phyloP scores from a whole-genome alignment of 2,329 filamentous ascomycete species.

The Ascochyta koolunga region DNA sequence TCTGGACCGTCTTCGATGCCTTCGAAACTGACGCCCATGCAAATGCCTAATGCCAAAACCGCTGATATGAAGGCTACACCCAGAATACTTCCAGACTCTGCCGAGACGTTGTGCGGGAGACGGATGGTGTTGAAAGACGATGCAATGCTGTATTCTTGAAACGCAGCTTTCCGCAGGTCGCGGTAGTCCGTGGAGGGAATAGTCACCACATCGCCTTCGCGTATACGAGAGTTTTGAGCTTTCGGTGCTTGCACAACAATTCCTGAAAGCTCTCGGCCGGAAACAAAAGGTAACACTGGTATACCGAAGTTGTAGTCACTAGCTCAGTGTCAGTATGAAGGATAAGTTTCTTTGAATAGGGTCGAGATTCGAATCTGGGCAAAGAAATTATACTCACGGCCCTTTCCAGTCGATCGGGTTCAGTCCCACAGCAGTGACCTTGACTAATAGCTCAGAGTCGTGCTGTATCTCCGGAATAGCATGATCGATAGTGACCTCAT shows the following conservation, averaged over 20 bases:
- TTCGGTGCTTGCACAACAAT: conserved; percentile 60
- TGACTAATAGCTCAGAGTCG: conserved; percentile 66
- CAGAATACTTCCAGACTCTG: conserved; percentile 65
- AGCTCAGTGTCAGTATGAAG: neutral
- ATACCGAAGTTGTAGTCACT: conserved; percentile 75
- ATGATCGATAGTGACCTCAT: conserved; percentile 54
- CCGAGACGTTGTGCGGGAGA: conserved; percentile 61
- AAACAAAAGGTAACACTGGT: conserved; percentile 70
- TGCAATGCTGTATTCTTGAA: conserved; percentile 71
- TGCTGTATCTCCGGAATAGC: conserved; percentile 54
- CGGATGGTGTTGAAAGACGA: conserved; percentile 69
- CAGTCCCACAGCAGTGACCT: conserved; percentile 68
- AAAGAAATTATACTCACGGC: conserved; percentile 58
- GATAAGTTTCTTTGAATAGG: no score
- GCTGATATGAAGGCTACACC: conserved; percentile 77
- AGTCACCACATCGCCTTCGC: conserved; percentile 51
- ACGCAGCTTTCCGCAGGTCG: conserved; percentile 73
- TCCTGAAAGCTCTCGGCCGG: conserved; percentile 73
- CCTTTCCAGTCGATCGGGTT: conserved; percentile 81
- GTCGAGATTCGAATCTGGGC: neutral
- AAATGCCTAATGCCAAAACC: conserved; percentile 69
- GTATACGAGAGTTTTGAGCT: conserved; percentile 55
- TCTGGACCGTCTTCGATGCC: conserved; percentile 63
- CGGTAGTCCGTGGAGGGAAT: conserved; percentile 78
- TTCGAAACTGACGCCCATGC: conserved; percentile 70